Evolutionary conservation across 1,284 basidiomycete species (phyloP).

Genomic region (Ganoderma leucocontextum): DNA sequence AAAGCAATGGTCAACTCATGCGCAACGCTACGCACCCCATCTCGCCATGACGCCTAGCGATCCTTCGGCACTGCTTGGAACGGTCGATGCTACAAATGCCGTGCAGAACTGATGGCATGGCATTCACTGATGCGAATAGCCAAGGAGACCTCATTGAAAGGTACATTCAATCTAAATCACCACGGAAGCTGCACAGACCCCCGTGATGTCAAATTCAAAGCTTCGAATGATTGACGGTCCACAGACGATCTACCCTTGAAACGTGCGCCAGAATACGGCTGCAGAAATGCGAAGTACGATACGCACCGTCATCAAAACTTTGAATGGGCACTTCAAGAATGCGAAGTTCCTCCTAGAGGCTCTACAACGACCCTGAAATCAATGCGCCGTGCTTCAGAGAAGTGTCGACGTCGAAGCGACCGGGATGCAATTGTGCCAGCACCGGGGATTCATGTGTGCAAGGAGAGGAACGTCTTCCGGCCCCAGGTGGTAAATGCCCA

Average conservation of each 20-base stretch:
- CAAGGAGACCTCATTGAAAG: background rate
- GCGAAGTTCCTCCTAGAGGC: too few relatives aligned
- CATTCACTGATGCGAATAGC: background rate
- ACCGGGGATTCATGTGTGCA: too few relatives aligned
- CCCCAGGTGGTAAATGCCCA: too few relatives aligned
- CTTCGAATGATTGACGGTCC: background rate
- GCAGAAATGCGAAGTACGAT: background rate
- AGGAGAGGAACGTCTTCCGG: too few relatives aligned
- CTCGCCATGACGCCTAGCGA: background rate
- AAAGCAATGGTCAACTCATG: too few relatives aligned
- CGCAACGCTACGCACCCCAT: background rate
- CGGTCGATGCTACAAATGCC: background rate
- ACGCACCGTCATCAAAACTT: background rate
- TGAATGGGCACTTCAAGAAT: too few relatives aligned
- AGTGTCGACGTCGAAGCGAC: too few relatives aligned
- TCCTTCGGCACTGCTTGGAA: background rate
- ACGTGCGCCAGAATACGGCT: background rate
- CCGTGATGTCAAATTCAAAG: background rate
- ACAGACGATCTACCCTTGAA: background rate
- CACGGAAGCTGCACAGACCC: background rate
- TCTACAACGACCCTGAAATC: too few relatives aligned
- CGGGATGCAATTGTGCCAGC: too few relatives aligned
- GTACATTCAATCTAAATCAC: background rate
- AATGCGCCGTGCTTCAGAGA: too few relatives aligned
- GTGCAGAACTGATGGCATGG: background rate